A percentile compares a stretch with the other conserved stretches of the same genome.
These are phyloP conservation scores for Fagus sylvatica DNA, from an alignment of 306 rosid species.

Conservation along the genomic window DNA sequence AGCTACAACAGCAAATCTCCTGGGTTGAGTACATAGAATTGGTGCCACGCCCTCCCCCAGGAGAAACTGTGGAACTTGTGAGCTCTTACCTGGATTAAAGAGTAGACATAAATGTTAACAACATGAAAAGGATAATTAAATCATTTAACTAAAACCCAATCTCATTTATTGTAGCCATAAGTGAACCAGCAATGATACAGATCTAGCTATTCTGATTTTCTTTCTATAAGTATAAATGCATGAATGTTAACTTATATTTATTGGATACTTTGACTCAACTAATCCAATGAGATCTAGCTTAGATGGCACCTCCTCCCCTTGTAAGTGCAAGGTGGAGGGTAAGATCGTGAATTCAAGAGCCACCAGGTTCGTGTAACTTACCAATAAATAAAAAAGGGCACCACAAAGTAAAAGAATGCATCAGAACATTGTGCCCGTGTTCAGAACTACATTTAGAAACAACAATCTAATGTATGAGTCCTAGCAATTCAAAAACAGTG, in stretches of 20 bases:
- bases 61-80: slow-evolving; percentile 92
- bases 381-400: not conserved
- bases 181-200: slow-evolving; percentile 5
- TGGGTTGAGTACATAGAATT: slow-evolving; percentile 80
- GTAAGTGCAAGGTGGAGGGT: too few species aligned
- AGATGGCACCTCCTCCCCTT: too few species aligned
- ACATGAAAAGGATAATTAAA: slow-evolving; percentile 17
- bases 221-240: slow-evolving; percentile 13
- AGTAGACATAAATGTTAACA: slow-evolving; percentile 10
- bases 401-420: not conserved
- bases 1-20: slow-evolving; percentile 91
- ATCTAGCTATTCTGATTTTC: not conserved
- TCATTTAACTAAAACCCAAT: slow-evolving; percentile 1
- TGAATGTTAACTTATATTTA: not conserved
- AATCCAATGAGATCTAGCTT: not conserved
- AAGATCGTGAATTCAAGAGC: too few species aligned
- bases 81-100: slow-evolving; percentile 72
- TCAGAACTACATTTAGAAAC: not conserved
- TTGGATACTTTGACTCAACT: not conserved
- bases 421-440: not conserved
- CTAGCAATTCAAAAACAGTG: not conserved
- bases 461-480: not conserved
- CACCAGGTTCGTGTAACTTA: too few species aligned
- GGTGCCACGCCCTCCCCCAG: slow-evolving; percentile 74
- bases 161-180: not conserved